A percentile compares a stretch with the other conserved stretches of the same genome.
phyloP scores from a whole-genome alignment of 2,329 filamentous ascomycete species.

The Hymenoscyphus scutula region DNA sequence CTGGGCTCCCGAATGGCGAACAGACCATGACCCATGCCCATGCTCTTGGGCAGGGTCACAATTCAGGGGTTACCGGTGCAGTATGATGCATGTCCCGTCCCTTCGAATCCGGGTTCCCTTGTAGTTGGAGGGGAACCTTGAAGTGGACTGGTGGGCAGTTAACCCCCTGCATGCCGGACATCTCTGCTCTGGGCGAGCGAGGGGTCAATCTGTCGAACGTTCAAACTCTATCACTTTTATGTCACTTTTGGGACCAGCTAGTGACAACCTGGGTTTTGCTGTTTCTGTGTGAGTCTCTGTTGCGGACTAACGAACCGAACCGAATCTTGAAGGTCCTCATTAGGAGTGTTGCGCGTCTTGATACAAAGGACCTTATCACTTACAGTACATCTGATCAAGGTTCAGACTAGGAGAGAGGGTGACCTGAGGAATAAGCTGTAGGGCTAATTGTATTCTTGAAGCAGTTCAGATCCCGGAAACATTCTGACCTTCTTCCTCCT shows the following conservation, averaged over 20 bases:
- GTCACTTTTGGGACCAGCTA: not conserved
- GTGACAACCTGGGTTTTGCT: no score
- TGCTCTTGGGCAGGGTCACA: not conserved
- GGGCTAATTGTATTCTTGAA: not conserved
- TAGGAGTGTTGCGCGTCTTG: slow-evolving; percentile 1
- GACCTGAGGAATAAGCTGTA: not conserved
- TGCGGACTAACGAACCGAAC: no score
- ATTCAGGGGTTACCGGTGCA: not conserved
- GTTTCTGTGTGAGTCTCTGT: no score
- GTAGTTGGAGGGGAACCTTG: not conserved
- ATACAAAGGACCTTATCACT: not conserved
- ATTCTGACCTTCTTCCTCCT: not conserved
- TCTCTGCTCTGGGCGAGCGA: not conserved
- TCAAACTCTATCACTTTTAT: not conserved
- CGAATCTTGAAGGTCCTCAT: not conserved
- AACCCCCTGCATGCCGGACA: not conserved
- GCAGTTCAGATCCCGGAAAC: not conserved
- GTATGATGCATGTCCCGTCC: slow-evolving; percentile 1
- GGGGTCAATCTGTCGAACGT: slow-evolving; percentile 3
- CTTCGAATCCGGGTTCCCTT: not conserved
- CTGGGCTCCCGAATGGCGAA: slow-evolving; percentile 1
- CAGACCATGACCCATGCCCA: slow-evolving; percentile 5
- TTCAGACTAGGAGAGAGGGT: not conserved
- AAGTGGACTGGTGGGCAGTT: not conserved
- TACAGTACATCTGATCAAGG: not conserved